A percentile compares a stretch with the other conserved stretches of the same genome.
phyloP scores from a whole-genome alignment of 176 grass and related monocot genomes.

The Puccinellia tenuiflora region DNA sequence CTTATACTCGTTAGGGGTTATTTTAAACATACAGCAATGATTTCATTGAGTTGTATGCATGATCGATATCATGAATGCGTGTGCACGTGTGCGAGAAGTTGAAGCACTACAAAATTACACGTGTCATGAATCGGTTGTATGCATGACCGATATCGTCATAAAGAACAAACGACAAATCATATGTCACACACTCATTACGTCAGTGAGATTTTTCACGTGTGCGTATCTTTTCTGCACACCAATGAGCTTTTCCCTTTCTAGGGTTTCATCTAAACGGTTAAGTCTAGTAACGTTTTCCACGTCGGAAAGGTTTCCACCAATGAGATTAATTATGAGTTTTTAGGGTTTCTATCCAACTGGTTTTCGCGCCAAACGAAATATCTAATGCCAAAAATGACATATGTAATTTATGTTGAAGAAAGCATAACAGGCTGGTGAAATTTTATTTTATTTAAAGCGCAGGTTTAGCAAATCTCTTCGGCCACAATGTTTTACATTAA shows the following conservation, averaged over 20 bases:
- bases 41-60: no score
- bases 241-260: background rate
- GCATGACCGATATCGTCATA: background rate
- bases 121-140: background rate
- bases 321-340: background rate
- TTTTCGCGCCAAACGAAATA: background rate
- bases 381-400: background rate
- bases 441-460: background rate
- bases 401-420: background rate
- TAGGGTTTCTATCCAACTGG: background rate
- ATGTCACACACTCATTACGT: background rate
- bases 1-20: background rate
- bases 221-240: background rate
- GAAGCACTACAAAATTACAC: background rate
- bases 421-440: background rate
- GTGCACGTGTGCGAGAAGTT: background rate
- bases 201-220: background rate
- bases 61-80: no score
- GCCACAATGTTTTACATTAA: background rate
- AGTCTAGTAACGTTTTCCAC: background rate
- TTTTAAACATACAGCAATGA: no score
- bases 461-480: background rate
- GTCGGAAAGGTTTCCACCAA: background rate
- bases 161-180: background rate
- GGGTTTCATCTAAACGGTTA: background rate